Conservation (phyloP, 306 rosid genomes). For the Lotus japonicus region DNA sequence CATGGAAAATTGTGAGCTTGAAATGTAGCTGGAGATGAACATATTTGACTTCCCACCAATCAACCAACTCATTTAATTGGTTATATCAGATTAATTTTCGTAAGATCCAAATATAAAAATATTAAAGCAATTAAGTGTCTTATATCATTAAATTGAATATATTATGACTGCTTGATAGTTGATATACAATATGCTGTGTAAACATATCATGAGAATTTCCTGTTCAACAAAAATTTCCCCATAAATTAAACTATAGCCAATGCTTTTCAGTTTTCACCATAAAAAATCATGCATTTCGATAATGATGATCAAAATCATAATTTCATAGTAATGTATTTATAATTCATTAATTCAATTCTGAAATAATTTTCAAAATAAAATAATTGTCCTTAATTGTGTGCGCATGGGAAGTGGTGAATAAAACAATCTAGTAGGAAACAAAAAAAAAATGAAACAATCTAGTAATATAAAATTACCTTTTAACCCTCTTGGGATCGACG, state of each 20-base stretch:
- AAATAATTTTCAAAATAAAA: neutral
- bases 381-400: conserved; percentile 12
- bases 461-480: conserved; percentile 49
- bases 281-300: neutral
- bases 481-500: conserved; percentile 83
- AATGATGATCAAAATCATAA: neutral
- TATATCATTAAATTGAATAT: neutral
- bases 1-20: neutral
- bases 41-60: neutral
- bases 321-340: neutral
- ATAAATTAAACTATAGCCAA: neutral
- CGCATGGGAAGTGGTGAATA: conserved; percentile 21
- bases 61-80: neutral
- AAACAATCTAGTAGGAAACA: no score
- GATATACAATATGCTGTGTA: no score
- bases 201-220: neutral
- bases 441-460: no score
- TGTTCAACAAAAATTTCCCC: neutral
- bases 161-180: neutral
- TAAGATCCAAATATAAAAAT: neutral
- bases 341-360: neutral
- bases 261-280: no score
- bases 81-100: neutral
- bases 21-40: neutral
- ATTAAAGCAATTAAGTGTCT: neutral